Evolutionary conservation across 202 grass and related monocot genomes (phyloP).

Genomic region (Musa balbisiana): DNA sequence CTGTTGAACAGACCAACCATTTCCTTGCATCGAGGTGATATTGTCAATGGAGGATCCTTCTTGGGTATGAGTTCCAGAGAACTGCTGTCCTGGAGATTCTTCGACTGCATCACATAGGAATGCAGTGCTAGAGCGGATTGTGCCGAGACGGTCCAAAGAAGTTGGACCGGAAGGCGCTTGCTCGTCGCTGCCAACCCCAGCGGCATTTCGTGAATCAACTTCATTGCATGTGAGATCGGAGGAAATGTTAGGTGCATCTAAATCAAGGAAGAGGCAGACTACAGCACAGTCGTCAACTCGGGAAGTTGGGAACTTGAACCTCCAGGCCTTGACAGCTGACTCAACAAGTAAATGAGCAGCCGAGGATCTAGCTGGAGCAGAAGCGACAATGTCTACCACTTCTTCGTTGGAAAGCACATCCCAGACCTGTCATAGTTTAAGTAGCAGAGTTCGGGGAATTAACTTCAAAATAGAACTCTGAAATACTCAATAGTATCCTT

Average conservation of each 20-base stretch:
- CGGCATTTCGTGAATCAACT: background rate
- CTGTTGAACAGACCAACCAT: background rate
- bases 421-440: slow-evolving; percentile 51
- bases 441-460: background rate
- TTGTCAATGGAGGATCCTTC: background rate
- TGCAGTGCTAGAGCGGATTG: background rate
- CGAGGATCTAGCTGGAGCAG: slow-evolving; percentile 36
- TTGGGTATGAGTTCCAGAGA: background rate
- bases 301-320: slow-evolving; percentile 67
- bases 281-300: slow-evolving; percentile 82
- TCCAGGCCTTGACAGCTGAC: slow-evolving; percentile 65
- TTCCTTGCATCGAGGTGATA: background rate
- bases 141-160: background rate
- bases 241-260: slow-evolving; percentile 16
- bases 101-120: no score
- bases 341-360: slow-evolving; percentile 58
- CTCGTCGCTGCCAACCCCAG: background rate
- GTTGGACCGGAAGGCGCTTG: background rate
- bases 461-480: background rate
- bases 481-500: background rate
- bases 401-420: slow-evolving; percentile 81
- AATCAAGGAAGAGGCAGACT: slow-evolving; percentile 68
- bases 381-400: slow-evolving; percentile 58
- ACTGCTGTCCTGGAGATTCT: no score
- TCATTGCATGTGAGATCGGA: slow-evolving; percentile 8